phyloP scores from a whole-genome alignment of 2,329 filamentous ascomycete genomes.

The Beauveria australis region DNA sequence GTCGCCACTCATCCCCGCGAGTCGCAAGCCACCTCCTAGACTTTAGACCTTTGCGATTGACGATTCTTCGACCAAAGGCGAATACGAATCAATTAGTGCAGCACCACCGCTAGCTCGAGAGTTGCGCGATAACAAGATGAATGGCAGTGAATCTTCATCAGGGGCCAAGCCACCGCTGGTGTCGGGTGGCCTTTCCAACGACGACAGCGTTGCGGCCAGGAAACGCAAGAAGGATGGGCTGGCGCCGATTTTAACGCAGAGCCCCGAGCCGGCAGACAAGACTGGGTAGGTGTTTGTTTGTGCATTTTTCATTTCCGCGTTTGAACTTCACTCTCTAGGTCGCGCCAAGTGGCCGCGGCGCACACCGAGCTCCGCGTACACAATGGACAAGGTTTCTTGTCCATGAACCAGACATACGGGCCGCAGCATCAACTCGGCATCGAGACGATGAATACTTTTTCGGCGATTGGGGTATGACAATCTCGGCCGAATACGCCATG shows the following conservation, averaged over 20 bases:
- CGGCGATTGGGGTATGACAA: background rate
- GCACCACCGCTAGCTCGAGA: background rate
- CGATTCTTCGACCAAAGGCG: background rate
- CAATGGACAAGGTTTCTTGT: background rate
- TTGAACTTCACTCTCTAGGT: background rate
- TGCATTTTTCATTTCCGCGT: background rate
- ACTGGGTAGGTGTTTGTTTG: constrained; percentile 27
- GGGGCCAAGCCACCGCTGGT: constrained; percentile 11
- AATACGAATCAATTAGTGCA: background rate
- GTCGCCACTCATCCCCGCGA: background rate
- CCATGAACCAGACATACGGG: background rate
- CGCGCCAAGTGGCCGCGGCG: background rate
- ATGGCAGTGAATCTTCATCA: constrained; percentile 21
- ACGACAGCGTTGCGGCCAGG: constrained; percentile 37
- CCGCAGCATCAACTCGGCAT: background rate
- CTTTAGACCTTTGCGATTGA: background rate
- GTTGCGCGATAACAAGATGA: constrained; percentile 17
- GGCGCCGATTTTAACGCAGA: constrained; percentile 69
- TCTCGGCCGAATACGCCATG: background rate
- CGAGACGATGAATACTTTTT: no score
- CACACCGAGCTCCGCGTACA: background rate
- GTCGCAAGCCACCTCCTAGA: background rate
- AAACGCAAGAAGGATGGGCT: constrained; percentile 68
- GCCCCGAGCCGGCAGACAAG: constrained; percentile 31
- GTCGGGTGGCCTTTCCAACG: constrained; percentile 21